A percentile compares a stretch with the other conserved stretches of the same genome.
Evolutionary conservation across 1,284 basidiomycete species (phyloP).

Genomic region (Leccinum laetum): DNA sequence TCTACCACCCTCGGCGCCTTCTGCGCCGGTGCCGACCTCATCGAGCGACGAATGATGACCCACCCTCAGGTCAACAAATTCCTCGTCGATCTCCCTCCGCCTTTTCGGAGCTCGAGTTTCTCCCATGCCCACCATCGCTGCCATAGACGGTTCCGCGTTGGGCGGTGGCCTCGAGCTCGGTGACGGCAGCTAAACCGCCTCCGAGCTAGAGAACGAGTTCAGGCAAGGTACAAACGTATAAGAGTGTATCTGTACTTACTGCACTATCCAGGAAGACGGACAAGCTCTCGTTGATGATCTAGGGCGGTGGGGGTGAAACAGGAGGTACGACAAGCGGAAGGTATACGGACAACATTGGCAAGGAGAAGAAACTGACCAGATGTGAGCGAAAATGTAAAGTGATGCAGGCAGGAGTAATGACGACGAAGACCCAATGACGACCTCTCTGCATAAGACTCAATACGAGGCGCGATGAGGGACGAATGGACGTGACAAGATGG

Average conservation of each 20-base stretch:
- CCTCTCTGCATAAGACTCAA: too few species aligned
- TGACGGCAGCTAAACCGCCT: conserved; percentile 81
- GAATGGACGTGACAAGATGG: too few species aligned
- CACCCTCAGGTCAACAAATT: conserved; percentile 76
- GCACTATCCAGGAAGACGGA: too few species aligned
- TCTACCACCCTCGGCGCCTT: conserved; percentile 78
- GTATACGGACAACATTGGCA: too few species aligned
- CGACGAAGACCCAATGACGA: too few species aligned
- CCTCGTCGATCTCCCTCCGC: conserved; percentile 72
- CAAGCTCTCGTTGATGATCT: too few species aligned
- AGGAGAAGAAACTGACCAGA: too few species aligned
- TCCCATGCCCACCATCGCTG: conserved; percentile 91
- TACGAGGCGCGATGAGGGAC: too few species aligned
- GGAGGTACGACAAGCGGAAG: too few species aligned
- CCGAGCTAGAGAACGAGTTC: conserved; percentile 52
- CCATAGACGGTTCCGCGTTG: conserved; percentile 91
- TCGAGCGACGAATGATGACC: conserved; percentile 83
- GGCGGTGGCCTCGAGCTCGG: conserved; percentile 90
- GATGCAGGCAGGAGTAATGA: too few species aligned
- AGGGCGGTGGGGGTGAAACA: too few species aligned
- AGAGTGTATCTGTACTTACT: background rate
- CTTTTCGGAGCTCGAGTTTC: conserved; percentile 72
- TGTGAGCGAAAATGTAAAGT: too few species aligned
- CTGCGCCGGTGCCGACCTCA: conserved; percentile 92
- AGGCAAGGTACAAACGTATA: background rate